phyloP scores from a whole-genome alignment of 2,329 filamentous ascomycete genomes.

The Hypomyces perniciosus region DNA sequence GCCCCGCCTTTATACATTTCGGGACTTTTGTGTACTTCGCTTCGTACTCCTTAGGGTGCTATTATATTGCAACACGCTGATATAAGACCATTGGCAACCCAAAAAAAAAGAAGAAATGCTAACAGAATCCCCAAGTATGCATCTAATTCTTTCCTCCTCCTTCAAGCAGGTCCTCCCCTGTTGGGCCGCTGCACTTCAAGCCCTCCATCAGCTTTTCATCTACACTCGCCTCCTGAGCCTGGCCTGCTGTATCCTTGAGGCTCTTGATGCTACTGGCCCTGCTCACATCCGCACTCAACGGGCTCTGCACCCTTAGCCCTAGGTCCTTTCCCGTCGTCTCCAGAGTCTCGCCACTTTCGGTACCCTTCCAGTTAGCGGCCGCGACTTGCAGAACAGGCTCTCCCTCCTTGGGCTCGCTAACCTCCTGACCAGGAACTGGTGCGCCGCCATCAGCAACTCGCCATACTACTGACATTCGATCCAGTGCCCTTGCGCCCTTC shows the following conservation, averaged over 20 bases:
- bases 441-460: conserved; percentile 35
- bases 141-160: neutral
- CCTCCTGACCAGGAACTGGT: conserved; percentile 23
- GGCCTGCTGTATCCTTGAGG: conserved; percentile 15
- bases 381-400: conserved; percentile 64
- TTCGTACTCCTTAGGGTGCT: no score
- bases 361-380: conserved; percentile 71
- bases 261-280: conserved; percentile 63
- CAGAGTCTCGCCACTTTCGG: conserved; percentile 37
- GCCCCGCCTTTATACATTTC: no score
- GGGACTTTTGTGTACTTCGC: no score
- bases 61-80: no score
- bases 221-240: conserved; percentile 7
- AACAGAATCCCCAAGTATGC: neutral
- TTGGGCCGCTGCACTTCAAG: conserved; percentile 31
- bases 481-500: conserved; percentile 77
- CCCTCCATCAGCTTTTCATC: conserved; percentile 24
- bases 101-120: no score
- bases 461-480: conserved; percentile 84
- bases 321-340: conserved; percentile 51
- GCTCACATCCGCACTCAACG: conserved; percentile 61
- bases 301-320: conserved; percentile 60
- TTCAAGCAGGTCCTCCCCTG: conserved; percentile 25
- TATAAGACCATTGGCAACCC: no score
- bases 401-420: conserved; percentile 58